Base-by-base conservation (phyloP, 345 rosid genomes). In the Microthlaspi erraticum region DNA sequence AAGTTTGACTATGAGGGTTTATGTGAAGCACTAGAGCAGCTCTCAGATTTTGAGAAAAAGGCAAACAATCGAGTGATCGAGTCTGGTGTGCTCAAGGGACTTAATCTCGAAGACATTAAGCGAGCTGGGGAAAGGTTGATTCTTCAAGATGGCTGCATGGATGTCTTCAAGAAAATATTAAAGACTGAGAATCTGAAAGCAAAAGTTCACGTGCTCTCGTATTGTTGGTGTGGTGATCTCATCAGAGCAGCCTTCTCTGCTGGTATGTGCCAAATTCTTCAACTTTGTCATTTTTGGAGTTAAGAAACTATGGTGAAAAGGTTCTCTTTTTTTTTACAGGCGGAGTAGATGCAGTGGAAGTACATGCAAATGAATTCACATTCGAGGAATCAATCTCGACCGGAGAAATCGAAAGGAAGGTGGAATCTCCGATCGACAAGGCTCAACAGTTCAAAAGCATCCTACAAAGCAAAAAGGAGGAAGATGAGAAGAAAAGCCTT, bases 221-320 rank as follows among this genome's bases (percentile, higher is more conserved):
- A 90, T 72, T 95, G 97, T 80, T 95, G 99, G 99, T 95, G 92
- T 68, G 96, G 83, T 67, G 96, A 90, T 72, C 96, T 95, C 71
- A 92, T 95, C 70, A 85, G 91, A 58, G 82, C 90, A 50, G 87
- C 91, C 56, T 88, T 92, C 49, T 77, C 77, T 72, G 82, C 94
- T 60, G 91, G 99, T 76, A 71, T 23, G 68, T 64, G 39, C 39
- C 23, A 26, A 55, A 20, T 12, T 34, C 32, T 2, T 57, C 13
- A 11, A 11, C 48, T 37, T 63, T 2, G 6, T 49, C 9, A 26
- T 31, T 36, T 19, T 64, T 43, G 67, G 16, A 5, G 61, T 20
- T 23, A 32, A n/a, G 19, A 26, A 56, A 64, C 83, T 32, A 18
- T 43, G 63, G 20, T 52, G n/a, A 62, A 31, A 53, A 51, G 5